Conservation (phyloP, 2,329 filamentous ascomycete genomes). For the Fusarium brachygibbosum region DNA sequence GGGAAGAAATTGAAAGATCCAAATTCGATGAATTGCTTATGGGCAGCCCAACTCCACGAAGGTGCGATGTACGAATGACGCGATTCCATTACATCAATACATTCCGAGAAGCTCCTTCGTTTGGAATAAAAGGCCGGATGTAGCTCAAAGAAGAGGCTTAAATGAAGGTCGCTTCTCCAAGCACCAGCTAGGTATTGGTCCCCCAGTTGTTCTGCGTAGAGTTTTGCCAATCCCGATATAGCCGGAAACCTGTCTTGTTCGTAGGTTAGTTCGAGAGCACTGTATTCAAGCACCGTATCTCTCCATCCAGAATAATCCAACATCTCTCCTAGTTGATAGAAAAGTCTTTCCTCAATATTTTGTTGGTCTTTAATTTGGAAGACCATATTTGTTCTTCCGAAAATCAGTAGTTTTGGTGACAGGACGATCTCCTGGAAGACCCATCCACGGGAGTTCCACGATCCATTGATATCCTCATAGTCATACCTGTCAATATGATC, state of each 20-base stretch:
- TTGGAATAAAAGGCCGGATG: too few relatives aligned
- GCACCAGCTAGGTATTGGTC: neutral
- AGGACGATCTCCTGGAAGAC: neutral
- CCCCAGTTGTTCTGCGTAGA: neutral
- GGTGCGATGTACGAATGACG: neutral
- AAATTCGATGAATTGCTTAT: rapidly evolving
- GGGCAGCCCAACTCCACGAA: neutral
- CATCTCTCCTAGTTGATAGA: too few relatives aligned
- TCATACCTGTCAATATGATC: neutral
- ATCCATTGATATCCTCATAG: rapidly evolving
- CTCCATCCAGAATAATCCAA: neutral
- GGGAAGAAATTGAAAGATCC: rapidly evolving
- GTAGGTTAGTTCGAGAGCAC: rapidly evolving
- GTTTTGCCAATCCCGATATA: neutral
- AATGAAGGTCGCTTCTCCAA: neutral
- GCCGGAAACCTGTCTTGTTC: neutral
- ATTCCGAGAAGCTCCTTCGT: too few relatives aligned
- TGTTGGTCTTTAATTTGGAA: neutral
- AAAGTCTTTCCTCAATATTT: neutral
- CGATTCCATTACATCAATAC: rapidly evolving
- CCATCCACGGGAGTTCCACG: neutral
- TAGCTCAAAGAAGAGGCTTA: neutral
- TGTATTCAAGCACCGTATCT: rapidly evolving
- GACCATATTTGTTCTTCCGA: neutral
- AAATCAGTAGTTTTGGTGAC: neutral